Percentiles rank a stretch among this genome's conserved stretches.
Evolutionary conservation across 306 rosid species (phyloP).

Genomic region (Dryas octopetala): DNA sequence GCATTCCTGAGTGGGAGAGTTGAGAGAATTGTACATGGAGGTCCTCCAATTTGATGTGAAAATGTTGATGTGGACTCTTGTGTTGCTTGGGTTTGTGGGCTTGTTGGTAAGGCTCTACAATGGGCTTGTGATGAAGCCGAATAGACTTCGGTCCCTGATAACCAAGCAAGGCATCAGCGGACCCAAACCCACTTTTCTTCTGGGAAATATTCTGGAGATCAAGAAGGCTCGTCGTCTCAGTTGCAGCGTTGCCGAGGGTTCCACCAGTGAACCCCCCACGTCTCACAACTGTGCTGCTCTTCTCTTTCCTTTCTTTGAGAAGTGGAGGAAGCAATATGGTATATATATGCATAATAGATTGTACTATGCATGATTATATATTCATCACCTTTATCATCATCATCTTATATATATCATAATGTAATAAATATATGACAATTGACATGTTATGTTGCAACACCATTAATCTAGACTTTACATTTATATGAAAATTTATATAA

Average conservation of each 20-base stretch:
- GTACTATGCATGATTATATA: too few species aligned
- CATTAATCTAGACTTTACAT: too few species aligned
- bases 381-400: too few species aligned
- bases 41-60: background rate
- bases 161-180: slow-evolving; percentile 51
- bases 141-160: slow-evolving; percentile 32
- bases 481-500: too few species aligned
- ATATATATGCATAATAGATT: background rate
- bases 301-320: slow-evolving; percentile 37
- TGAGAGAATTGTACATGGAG: background rate
- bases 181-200: slow-evolving; percentile 39
- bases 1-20: too few species aligned
- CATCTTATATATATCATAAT: too few species aligned
- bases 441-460: too few species aligned
- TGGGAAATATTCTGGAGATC: slow-evolving; percentile 43
- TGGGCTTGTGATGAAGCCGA: slow-evolving; percentile 31
- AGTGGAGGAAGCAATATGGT: slow-evolving; percentile 44
- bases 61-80: background rate
- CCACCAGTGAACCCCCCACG: background rate
- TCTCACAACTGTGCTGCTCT: slow-evolving; percentile 6
- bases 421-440: too few species aligned
- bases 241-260: background rate
- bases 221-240: slow-evolving; percentile 11
- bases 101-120: slow-evolving; percentile 22
- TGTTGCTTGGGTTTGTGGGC: background rate